Base-by-base conservation (phyloP, 2,329 filamentous ascomycete species). In the Fusarium sp. region DNA sequence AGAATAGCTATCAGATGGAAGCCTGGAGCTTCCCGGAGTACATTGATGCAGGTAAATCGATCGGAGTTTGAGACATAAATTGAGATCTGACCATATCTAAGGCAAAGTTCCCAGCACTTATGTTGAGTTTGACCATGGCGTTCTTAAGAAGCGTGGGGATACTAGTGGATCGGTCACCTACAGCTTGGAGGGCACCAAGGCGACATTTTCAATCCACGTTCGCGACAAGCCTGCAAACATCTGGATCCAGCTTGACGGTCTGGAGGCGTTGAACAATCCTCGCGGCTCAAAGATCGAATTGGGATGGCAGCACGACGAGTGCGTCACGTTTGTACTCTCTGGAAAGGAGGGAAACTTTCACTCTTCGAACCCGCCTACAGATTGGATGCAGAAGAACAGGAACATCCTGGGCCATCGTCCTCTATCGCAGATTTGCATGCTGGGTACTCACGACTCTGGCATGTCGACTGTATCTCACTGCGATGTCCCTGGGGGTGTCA, bases 1-100 rank as follows among this genome's bases (percentile, higher is more conserved):
- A 69, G 31, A 52, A 39, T 3, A 69, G 63, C 41, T 69, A 69
- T 26, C 66, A 69, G 26, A 69, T 69, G 66, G 51, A 69, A 13
- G 22, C 24, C 0, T 69, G 64, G 64, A 28, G 44, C 6, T 69
- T 69, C 18, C 66, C 66, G 1, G 64, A 69, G 9, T 47, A 13
- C 1, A 69, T 69, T 4, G 44, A 69, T n/a, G 45, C 64, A 20
- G 66, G 66, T 69, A 24, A 55, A 2, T n/a, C 14, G 6, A 18
- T 15, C 12, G 0, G 0, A 4, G 11, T 7, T 28, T 41, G 24
- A 55, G 51, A 55, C 14, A 55, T 41, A 41, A 28, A 39, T 41
- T 7, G 35, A n/a, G 12, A 18, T 13, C 35, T 54, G 5, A 51
- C 26, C 5, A 2, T 5, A 5, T 24, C 1, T 3, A 15, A 69